Percentiles rank a stretch among this genome's conserved stretches.
Conservation (phyloP, 1,284 basidiomycete genomes). For the Rhodotorula sp. region DNA sequence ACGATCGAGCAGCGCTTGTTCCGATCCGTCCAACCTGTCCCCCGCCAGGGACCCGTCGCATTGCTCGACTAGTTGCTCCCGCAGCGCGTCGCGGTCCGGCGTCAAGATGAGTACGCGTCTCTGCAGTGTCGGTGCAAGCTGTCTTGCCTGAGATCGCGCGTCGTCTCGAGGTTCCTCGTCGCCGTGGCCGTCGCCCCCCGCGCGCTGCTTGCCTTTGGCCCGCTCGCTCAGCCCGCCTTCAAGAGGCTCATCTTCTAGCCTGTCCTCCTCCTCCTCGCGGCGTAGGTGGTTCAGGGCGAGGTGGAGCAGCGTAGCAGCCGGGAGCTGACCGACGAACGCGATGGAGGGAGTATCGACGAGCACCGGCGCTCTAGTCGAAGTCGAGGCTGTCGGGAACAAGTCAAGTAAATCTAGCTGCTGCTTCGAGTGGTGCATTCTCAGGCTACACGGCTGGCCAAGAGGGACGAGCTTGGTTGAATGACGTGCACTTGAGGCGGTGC, state of each 20-base stretch:
- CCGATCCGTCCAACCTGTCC: background rate
- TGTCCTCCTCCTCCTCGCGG: background rate
- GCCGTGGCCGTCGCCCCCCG: background rate
- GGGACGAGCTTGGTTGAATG: no score
- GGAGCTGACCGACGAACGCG: constrained; percentile 25
- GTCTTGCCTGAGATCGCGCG: background rate
- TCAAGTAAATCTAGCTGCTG: background rate
- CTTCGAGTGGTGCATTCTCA: no score
- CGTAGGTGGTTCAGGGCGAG: constrained; percentile 29
- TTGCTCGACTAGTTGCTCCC: constrained; percentile 14
- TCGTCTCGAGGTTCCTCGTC: background rate
- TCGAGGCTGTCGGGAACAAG: background rate
- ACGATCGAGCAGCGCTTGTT: constrained; percentile 7
- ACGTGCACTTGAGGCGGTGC: no score
- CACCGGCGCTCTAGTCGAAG: background rate
- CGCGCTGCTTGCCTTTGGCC: constrained; percentile 14
- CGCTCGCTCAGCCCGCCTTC: background rate
- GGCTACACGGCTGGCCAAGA: no score
- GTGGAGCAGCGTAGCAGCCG: constrained; percentile 21
- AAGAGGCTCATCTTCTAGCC: accelerated
- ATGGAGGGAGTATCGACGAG: constrained; percentile 6
- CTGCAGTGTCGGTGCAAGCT: no score
- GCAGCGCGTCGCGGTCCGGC: constrained; percentile 2
- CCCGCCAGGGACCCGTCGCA: constrained; percentile 25
- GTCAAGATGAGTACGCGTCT: constrained; percentile 28